Base-by-base conservation (phyloP, 768 basidiomycete species). In the Trametes gibbosa region DNA sequence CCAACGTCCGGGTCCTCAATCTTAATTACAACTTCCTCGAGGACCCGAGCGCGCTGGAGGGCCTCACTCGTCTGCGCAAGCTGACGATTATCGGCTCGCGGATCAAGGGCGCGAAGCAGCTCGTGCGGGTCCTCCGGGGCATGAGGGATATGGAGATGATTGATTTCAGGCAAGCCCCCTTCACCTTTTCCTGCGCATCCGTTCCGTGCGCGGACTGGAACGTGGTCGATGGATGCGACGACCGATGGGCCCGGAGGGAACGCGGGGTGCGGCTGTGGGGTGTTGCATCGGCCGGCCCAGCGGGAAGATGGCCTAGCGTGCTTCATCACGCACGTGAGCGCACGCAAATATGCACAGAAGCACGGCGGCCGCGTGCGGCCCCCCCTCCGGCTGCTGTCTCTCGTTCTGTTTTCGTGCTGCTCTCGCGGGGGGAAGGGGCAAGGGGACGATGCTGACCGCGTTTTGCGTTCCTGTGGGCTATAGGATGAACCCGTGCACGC, bases 11-110 rank as follows among this genome's bases (percentile, higher is more conserved):
- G 54, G 87, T 87, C 59, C 77, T 98, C 74, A 98, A 98, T 78
- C 83, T 98, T 64, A 96, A 98, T 79, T 96, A 97, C 79, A 98
- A 98, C 73, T 98, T 95, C 73, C 70, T 98, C 71, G 85, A 94
- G 66, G 86, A 90, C 67, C 74, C 84, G 53, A 73, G 80, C 63
- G 74, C 77, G 50, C 77, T 99, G 57, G 81, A 81, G 51, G 92
- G 90, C 13, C 79, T 98, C 61, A 77, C 74, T 59, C 77, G 92
- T 68, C 74, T 98, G 73, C 82, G 84, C 64, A 95, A 92, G 78
- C 74, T 98, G 68, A 92, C 85, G 43, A 81, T 94, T 56, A 89
- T 98, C 65, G 96, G 95, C 56, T 87, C 75, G 52, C 81, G 95
- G 66, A 69, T 98, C 68, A 84, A 84, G 73, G 85, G 83, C 57